Percentiles rank a stretch among this genome's conserved stretches.
Conservation (phyloP, 768 basidiomycete species). For the Trametes cingulata region DNA sequence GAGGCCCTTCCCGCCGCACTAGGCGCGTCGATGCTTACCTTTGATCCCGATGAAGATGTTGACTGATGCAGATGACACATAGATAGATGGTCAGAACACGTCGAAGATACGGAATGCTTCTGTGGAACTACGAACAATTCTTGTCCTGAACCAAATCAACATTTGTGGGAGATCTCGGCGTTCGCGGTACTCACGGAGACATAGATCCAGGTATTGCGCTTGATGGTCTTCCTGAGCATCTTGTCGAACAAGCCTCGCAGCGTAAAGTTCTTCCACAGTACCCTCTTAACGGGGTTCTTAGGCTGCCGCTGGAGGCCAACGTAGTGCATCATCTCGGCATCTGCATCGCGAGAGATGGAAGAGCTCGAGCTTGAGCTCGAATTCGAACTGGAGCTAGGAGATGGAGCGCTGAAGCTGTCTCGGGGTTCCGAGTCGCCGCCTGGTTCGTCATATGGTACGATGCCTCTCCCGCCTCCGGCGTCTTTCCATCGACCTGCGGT, state of each 20-base stretch:
- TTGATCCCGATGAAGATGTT: constrained; percentile 73
- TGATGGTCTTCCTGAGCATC: constrained; percentile 57
- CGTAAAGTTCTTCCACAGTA: constrained; percentile 48
- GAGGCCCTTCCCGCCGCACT: neutral
- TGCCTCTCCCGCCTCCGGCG: constrained; percentile 54
- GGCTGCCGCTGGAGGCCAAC: constrained; percentile 34
- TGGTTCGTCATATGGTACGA: constrained; percentile 38
- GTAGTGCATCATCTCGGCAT: constrained; percentile 46
- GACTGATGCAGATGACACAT: constrained; percentile 35
- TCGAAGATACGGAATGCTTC: neutral
- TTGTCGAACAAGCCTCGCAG: constrained; percentile 52
- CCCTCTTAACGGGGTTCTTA: constrained; percentile 39
- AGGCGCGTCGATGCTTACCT: constrained; percentile 30
- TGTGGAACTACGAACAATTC: constrained; percentile 41
- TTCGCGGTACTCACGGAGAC: constrained; percentile 45
- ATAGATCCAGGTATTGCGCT: constrained; percentile 69
- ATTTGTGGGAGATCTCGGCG: neutral
- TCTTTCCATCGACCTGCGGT: constrained; percentile 64
- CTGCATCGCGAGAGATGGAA: constrained; percentile 20
- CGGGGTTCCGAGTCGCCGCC: constrained; percentile 22
- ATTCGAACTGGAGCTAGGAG: constrained; percentile 19
- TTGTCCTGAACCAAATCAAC: constrained; percentile 43
- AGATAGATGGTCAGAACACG: neutral
- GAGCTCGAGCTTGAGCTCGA: constrained; percentile 18
- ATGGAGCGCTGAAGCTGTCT: constrained; percentile 14